Evolutionary conservation across 495 filamentous ascomycete species (phyloP), one percentile per base, ranked within the genome.

Genomic region (Pseudomonodictys pantanalensis): DNA sequence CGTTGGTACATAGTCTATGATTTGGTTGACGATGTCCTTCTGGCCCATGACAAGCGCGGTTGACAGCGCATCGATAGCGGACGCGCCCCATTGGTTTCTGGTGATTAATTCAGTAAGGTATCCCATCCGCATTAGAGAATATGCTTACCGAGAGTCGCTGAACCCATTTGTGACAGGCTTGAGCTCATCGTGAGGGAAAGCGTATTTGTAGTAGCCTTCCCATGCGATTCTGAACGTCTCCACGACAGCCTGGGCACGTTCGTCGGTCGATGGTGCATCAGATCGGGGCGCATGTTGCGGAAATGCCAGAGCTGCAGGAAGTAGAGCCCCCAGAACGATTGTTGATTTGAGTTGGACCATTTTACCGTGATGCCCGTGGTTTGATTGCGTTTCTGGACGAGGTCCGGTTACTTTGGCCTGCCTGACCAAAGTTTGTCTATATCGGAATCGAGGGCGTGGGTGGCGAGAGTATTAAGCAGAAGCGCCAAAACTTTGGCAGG

Each of bases 11-110:
- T 83, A 86, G 20, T 87, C 76, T 3, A 95, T 66, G 43, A 93
- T 90, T 28, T 82, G 74, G 18, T 81, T 75, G 30, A 93, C 83
- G 30, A 87, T 82, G 33, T 86, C 78, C 17, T 76, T 73, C 22
- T 89, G 79, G 39, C 77, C 76, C 89, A 95, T 95, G 9, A 96
- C 73, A 35, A 90, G 72, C 0, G 90, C 90, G 0, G 91, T 95
- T 55, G 82, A 87, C 28, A 96, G 74, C 11, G 89, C 90, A 73
- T 96, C 91, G 12, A 93, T 80, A 5, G 90, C 88, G 38, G 82
- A 87, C 39, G 91, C 90, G 10, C 91, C 91, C 91, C 91, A 96
- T 60, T 86, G 86, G 68, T 92, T 93, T 55, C 90, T 90, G 30
- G 4, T 38, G 42, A 25, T 15, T 29, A 54, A 47, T 33, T 38